Conservation (phyloP, 2,329 filamentous ascomycete species). For the Chaetomium olivaceum region DNA sequence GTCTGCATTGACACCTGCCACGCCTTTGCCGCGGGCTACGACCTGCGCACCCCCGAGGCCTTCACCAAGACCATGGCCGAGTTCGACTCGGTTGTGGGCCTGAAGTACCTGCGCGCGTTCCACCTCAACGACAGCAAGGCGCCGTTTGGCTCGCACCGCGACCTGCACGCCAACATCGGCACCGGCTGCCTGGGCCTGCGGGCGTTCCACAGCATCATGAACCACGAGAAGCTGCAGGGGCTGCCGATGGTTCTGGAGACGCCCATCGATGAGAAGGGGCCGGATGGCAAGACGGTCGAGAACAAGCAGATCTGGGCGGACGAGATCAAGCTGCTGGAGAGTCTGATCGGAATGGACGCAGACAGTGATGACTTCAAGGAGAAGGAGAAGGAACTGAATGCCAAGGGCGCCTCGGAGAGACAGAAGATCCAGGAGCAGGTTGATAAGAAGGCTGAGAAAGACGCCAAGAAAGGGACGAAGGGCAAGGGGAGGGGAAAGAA, state of each 20-base stretch:
- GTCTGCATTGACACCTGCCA: conserved; percentile 98
- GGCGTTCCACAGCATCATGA: conserved; percentile 90
- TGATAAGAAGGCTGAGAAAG: conserved; percentile 69
- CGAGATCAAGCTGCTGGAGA: conserved; percentile 93
- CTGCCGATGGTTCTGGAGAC: conserved; percentile 95
- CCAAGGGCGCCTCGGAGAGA: conserved; percentile 69
- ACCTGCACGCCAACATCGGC: conserved; percentile 94
- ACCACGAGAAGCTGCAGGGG: conserved; percentile 71
- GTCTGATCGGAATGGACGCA: conserved; percentile 78
- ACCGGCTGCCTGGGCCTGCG: conserved; percentile 89
- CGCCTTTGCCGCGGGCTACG: conserved; percentile 91
- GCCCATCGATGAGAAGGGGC: conserved; percentile 74
- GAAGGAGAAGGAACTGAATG: conserved; percentile 65
- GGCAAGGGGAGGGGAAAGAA: conserved; percentile 35
- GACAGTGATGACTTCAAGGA: conserved; percentile 70
- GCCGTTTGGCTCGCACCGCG: conserved; percentile 75
- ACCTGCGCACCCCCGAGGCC: conserved; percentile 72
- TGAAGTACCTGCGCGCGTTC: conserved; percentile 77
- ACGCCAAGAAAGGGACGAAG: conserved; percentile 45
- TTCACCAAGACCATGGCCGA: conserved; percentile 72
- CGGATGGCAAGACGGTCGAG: conserved; percentile 67
- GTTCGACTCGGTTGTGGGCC: conserved; percentile 77
- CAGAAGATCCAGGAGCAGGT: conserved; percentile 76
- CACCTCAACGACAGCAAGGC: conserved; percentile 97
- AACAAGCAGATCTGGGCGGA: conserved; percentile 85